Evolutionary conservation across 1,139 yeast species (phyloP), one percentile per base, ranked within the genome.

Genomic region (Yamadazyma pseudoaaseri): DNA sequence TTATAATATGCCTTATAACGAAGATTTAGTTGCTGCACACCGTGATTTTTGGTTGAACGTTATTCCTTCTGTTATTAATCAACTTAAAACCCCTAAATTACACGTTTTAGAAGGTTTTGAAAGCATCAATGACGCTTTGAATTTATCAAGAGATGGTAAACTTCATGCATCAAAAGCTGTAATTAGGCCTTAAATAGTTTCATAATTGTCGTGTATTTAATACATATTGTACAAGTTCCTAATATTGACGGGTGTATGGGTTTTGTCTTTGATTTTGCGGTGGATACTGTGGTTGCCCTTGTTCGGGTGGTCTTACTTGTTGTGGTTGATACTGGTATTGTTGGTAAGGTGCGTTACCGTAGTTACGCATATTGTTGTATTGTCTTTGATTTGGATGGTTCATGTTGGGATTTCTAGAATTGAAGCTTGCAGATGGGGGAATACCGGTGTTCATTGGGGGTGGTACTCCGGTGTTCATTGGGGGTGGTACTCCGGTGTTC

Each of bases 211-310:
- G 16, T 29, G 29, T 35, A 30, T 33, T 33, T 33, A 30, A 25
- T 36, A 40, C 42, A 38, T 38, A 34, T 16, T 12, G 11, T 30
- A 24, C 33, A 30, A 12, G 16, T 24, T 17, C 15, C 31, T 31
- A 44, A 18, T 45, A 44, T 23, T 45, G 38, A 16, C 49, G 40
- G 27, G 48, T 32, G 26, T 44, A 42, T 26, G 42, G 41, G 4
- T 16, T 20, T 22, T 29, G 36, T 18, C 31, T 34, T 16, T 37
- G 35, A 8, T 27, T 33, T 10, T 34, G 34, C 21, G 33, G 37
- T 5, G 35, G 38, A 16, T 23, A 8, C 20, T 37, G 30, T 13
- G 31, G 37, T 33, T 31, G 36, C 3, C 34, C 30, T 30, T 35
- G 44, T 16, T 35, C 36, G 21, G 42, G 48, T 23, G 37, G 35